Percentiles rank a stretch among this genome's conserved stretches.
These are phyloP conservation scores for Trebouxia sp. DNA, from an alignment of 139 green algal species.

Conservation along the genomic window DNA sequence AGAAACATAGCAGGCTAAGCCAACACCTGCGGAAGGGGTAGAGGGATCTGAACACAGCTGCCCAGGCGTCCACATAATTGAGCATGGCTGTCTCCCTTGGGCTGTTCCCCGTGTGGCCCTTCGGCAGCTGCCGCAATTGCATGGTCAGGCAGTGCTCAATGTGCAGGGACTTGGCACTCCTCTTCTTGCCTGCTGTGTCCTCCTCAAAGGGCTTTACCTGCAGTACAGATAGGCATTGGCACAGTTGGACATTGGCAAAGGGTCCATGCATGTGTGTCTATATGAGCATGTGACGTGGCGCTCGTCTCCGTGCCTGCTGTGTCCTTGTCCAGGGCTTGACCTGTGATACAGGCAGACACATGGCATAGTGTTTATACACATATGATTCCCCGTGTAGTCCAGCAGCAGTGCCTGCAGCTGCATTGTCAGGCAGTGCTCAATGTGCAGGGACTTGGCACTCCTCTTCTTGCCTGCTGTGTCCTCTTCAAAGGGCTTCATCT, in stretches of 20 bases:
- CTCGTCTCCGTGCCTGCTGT: too few relatives aligned
- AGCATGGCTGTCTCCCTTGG: conserved; percentile 33
- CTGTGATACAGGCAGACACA: too few relatives aligned
- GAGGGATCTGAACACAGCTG: conserved; percentile 65
- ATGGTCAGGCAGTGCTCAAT: conserved; percentile 35
- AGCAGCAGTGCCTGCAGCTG: conserved; percentile 18
- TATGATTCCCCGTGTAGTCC: conserved; percentile 4
- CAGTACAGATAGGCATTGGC: too few relatives aligned
- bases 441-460: conserved; percentile 67
- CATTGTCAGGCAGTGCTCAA: conserved; percentile 34
- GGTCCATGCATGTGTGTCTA: neutral
- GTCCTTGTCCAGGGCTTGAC: too few relatives aligned
- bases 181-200: conserved; percentile 47
- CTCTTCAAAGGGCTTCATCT: conserved; percentile 39
- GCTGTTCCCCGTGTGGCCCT: neutral
- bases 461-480: conserved; percentile 49
- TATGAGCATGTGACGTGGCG: neutral
- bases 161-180: conserved; percentile 68
- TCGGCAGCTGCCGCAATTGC: conserved; percentile 22
- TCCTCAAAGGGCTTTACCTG: conserved; percentile 37
- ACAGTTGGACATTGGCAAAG: neutral
- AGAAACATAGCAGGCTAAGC: neutral
- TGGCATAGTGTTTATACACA: too few relatives aligned
- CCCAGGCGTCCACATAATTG: conserved; percentile 20
- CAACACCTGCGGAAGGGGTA: conserved; percentile 66